Base-by-base conservation (phyloP, 768 basidiomycete genomes). In the Tulasnella sp. region DNA sequence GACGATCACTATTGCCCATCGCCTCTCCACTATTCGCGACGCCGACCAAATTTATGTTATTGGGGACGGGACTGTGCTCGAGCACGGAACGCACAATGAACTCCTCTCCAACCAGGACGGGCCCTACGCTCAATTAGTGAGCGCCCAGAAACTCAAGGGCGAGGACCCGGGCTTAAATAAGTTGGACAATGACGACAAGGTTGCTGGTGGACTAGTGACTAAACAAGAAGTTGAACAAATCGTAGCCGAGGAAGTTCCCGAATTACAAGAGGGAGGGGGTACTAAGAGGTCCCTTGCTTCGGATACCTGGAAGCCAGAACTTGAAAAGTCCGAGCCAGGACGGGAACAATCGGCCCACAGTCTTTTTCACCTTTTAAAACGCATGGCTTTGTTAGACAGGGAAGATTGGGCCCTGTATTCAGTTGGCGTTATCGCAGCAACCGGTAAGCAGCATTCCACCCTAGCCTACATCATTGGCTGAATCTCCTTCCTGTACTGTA, bases 361-460 rank as follows among this genome's bases (percentile, higher is more conserved):
- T 72, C 80, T 94, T 73, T 78, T 85, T 20, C 92, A 92, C 83
- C 86, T 96, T 75, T 94, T 95, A 89, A 87, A 84, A 83, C 91
- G 95, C 74, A 91, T 96, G 86, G 92, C 90, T 22, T 81, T 83
- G 40, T 87, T 96, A 81, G 91, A 95, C 83, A 87, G 88, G 34
- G 90, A 88, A 37, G 89, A 88, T 41, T 91, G 92, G 88, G 86
- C 82, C 80, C 87, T 87, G 48, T 97, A 96, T 83, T 78, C 87
- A 7, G 58, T 91, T 41, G 96, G 93, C n/a, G 77, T 86, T 40
- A 83, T 91, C 64, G 89, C 88, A 80, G 92, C 94, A 1, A 84
- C 88, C 22, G 41, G 82, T 83, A 48, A 80, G 82, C 75, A 14
- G 44, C 18, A 34, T n/a, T 24, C 9, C 28, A 34, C n/a, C 5